A percentile compares a stretch with the other conserved stretches of the same genome.
These are phyloP conservation scores for Penicillium sp. DNA, from an alignment of 2,329 filamentous ascomycete species.

Conservation along the genomic window DNA sequence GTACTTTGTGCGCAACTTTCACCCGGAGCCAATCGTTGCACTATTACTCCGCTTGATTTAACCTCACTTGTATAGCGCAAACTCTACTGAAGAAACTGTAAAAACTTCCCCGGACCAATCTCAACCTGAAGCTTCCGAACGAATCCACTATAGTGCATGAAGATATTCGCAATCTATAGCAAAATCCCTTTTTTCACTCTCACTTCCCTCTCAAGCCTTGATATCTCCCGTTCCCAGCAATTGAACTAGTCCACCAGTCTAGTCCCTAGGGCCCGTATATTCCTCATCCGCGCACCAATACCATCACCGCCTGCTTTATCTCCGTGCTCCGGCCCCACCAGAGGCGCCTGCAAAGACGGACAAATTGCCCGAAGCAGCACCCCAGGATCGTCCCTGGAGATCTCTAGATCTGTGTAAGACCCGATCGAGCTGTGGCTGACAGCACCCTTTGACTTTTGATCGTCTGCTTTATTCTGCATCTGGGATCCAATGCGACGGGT, in stretches of 20 bases:
- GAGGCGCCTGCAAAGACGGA: conserved; percentile 20
- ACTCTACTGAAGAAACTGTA: conserved; percentile 15
- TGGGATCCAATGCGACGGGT: background rate
- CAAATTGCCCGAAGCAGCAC: conserved; percentile 23
- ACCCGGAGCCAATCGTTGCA: conserved; percentile 15
- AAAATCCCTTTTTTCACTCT: background rate
- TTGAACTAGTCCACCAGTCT: background rate
- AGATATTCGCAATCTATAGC: conserved; percentile 11
- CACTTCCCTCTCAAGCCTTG: background rate
- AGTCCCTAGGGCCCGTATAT: conserved; percentile 6
- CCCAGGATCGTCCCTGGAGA: conserved; percentile 20
- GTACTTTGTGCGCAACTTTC: conserved; percentile 9
- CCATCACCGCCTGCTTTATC: background rate
- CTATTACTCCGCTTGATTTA: background rate
- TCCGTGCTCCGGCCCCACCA: conserved; percentile 4
- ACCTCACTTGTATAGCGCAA: conserved; percentile 12
- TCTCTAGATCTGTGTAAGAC: conserved; percentile 13
- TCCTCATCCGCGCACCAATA: conserved; percentile 4
- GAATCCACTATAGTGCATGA: conserved; percentile 16
- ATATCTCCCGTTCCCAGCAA: conserved; percentile 2
- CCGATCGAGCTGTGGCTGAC: conserved; percentile 22
- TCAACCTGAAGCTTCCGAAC: conserved; percentile 10
- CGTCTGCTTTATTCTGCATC: background rate
- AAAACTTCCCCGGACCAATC: conserved; percentile 17
- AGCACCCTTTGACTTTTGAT: conserved; percentile 14